These are phyloP conservation scores for Ilyonectria robusta DNA, from an alignment of 2,329 filamentous ascomycete species.

Conservation along the genomic window DNA sequence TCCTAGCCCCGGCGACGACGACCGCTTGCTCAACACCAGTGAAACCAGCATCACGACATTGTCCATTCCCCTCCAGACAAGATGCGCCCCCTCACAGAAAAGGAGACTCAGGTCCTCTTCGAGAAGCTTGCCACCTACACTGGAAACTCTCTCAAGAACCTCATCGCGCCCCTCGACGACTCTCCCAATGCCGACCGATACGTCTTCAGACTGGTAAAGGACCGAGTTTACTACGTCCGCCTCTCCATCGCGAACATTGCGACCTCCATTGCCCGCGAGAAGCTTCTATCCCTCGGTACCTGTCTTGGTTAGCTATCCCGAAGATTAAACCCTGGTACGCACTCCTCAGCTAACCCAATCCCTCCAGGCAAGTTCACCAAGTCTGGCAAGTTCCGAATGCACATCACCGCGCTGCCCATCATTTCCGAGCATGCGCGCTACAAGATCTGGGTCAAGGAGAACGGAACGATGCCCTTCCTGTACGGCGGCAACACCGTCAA, in stretches of 20 bases:
- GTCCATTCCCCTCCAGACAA: slow-evolving; percentile 44
- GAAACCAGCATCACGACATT: slow-evolving; percentile 26
- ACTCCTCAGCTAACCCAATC: slow-evolving; percentile 13
- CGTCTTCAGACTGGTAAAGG: slow-evolving; percentile 87
- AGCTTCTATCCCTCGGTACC: slow-evolving; percentile 88
- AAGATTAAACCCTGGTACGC: not conserved
- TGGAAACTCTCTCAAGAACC: slow-evolving; percentile 85
- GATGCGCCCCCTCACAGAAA: slow-evolving; percentile 87
- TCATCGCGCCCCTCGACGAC: slow-evolving; percentile 81
- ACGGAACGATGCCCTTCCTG: slow-evolving; percentile 97
- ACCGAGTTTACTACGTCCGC: slow-evolving; percentile 92
- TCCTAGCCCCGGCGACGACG: slow-evolving; percentile 21
- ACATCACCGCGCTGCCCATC: slow-evolving; percentile 90
- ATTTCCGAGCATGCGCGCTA: slow-evolving; percentile 93
- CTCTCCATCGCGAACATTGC: slow-evolving; percentile 93
- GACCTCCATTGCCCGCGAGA: slow-evolving; percentile 85
- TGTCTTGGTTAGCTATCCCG: slow-evolving; percentile 72
- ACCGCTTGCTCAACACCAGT: slow-evolving; percentile 28
- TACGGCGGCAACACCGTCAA: slow-evolving; percentile 92
- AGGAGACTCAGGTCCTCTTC: slow-evolving; percentile 86
- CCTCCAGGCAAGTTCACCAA: slow-evolving; percentile 90
- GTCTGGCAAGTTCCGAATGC: slow-evolving; percentile 93
- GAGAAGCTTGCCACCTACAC: slow-evolving; percentile 96
- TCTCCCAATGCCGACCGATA: slow-evolving; percentile 80
- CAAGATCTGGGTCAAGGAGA: slow-evolving; percentile 97